Conservation (phyloP, 2,329 filamentous ascomycete species). For the Delphinella strobiligena region DNA sequence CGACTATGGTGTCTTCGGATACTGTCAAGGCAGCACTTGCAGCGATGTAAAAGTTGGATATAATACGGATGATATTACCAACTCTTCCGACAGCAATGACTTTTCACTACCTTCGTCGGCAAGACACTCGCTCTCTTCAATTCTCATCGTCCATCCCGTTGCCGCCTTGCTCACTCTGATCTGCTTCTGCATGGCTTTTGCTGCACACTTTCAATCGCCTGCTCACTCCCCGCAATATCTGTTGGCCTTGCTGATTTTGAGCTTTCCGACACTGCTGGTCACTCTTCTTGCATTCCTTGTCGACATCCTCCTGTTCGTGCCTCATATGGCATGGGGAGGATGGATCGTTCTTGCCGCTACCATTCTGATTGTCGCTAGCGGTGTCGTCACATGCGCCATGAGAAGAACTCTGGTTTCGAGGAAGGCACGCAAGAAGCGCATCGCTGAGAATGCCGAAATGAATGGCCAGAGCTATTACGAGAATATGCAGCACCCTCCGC, state of each 20-base stretch:
- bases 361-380: conserved; percentile 68
- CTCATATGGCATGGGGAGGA: conserved; percentile 85
- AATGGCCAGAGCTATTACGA: conserved; percentile 82
- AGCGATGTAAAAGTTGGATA: conserved; percentile 73
- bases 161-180: conserved; percentile 76
- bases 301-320: conserved; percentile 88
- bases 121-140: conserved; percentile 63
- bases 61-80: conserved; percentile 47
- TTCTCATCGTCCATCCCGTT: conserved; percentile 86
- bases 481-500: conserved; percentile 32
- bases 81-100: conserved; percentile 33
- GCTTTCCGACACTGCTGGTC: conserved; percentile 72
- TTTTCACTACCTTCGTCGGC: conserved; percentile 54
- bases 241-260: conserved; percentile 71
- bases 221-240: conserved; percentile 86
- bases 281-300: conserved; percentile 81
- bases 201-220: conserved; percentile 75
- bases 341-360: conserved; percentile 87
- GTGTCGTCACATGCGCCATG: conserved; percentile 87
- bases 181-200: conserved; percentile 66
- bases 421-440: conserved; percentile 84
- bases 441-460: conserved; percentile 93
- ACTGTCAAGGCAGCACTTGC: conserved; percentile 56
- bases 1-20: conserved; percentile 88
- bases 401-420: conserved; percentile 79